A percentile compares a stretch with the other conserved stretches of the same genome.
Conservation (phyloP, 305 asterid species). For the Fraxinus latifolia region DNA sequence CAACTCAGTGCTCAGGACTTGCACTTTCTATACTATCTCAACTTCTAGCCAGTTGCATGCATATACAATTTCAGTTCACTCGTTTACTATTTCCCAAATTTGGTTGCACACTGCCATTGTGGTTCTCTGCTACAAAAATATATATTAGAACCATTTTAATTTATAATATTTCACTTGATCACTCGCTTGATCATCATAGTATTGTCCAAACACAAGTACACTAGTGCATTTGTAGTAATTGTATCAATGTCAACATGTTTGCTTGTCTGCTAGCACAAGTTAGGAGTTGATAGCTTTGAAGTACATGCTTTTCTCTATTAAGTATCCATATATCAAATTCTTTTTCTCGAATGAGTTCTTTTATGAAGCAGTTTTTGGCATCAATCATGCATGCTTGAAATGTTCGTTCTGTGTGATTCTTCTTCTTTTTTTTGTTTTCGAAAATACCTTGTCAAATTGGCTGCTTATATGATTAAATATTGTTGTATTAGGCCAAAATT, state of each 20-base stretch:
- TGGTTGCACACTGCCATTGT: background rate
- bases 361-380: constrained; percentile 1
- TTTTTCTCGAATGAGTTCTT: constrained; percentile 9
- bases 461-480: constrained; percentile 16
- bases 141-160: background rate
- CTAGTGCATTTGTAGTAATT: background rate
- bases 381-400: background rate
- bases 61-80: background rate
- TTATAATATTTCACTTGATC: background rate
- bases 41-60: background rate
- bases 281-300: constrained; percentile 19
- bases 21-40: constrained; percentile 1
- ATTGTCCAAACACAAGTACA: background rate
- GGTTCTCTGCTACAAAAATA: background rate
- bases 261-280: constrained; percentile 6
- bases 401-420: constrained; percentile 10
- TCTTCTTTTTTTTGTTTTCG: background rate
- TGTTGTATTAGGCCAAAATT: constrained; percentile 73
- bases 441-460: constrained; percentile 11
- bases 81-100: background rate
- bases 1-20: background rate
- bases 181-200: background rate
- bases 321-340: background rate
- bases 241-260: constrained; percentile 5
- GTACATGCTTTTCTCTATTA: background rate